Evolutionary conservation across 2,329 filamentous ascomycete species (phyloP).

Genomic region (Verticillium tricorpus): DNA sequence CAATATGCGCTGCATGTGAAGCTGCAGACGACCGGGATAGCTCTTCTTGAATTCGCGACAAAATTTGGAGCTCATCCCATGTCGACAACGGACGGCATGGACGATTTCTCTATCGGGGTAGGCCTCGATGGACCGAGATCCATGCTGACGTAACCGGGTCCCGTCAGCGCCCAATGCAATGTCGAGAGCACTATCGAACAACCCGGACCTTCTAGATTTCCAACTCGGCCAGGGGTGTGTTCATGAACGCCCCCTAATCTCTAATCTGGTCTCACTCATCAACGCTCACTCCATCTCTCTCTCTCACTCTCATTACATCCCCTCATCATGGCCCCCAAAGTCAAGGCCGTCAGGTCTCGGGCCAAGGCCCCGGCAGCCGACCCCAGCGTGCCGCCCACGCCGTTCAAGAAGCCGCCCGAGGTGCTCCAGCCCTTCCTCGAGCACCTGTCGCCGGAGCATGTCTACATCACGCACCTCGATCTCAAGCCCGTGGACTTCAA

Average conservation of each 20-base stretch:
- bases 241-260: background rate
- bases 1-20: conserved; percentile 7
- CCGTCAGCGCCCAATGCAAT: background rate
- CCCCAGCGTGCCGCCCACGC: conserved; percentile 44
- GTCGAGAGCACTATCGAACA: background rate
- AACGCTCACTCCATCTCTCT: background rate
- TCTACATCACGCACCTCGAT: conserved; percentile 87
- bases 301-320: background rate
- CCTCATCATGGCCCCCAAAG: conserved; percentile 23
- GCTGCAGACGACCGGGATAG: background rate
- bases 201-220: background rate
- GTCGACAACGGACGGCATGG: background rate
- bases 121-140: background rate
- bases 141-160: background rate
- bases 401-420: conserved; percentile 64
- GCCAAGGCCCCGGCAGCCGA: conserved; percentile 19
- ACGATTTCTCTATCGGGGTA: background rate
- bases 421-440: conserved; percentile 62
- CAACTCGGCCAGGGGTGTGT: background rate
- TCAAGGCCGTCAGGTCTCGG: conserved; percentile 24
- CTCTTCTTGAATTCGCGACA: background rate
- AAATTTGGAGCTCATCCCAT: background rate
- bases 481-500: conserved; percentile 66
- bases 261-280: background rate
- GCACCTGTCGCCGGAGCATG: conserved; percentile 60